Percentiles rank a stretch among this genome's conserved stretches.
These are phyloP conservation scores for Dentipellis sp. DNA, from an alignment of 768 basidiomycete species.

Conservation along the genomic window DNA sequence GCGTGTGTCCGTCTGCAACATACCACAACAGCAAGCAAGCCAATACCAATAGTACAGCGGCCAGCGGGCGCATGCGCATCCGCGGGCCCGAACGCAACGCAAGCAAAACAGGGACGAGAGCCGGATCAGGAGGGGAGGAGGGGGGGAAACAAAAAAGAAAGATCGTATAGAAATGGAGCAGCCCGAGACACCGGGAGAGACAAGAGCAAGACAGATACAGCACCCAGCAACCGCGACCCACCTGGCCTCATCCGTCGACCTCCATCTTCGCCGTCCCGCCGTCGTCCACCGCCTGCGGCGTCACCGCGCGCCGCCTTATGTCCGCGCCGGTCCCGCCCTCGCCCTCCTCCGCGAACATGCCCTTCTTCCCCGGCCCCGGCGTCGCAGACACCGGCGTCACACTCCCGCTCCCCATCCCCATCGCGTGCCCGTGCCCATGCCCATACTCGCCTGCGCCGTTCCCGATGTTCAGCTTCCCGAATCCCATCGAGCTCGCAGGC, in stretches of 20 bases:
- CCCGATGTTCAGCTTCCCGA: conserved; percentile 9
- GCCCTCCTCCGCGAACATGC: conserved; percentile 15
- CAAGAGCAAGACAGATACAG: background rate
- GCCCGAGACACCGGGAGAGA: background rate
- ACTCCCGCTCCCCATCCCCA: background rate
- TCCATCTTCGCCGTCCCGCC: background rate
- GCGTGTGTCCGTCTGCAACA: no score
- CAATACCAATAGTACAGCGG: no score
- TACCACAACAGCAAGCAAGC: no score
- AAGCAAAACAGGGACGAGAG: background rate
- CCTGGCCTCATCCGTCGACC: background rate
- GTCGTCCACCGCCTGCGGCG: background rate
- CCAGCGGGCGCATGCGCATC: no score
- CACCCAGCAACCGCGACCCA: background rate
- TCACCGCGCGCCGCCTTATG: background rate
- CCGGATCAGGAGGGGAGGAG: background rate
- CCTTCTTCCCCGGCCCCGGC: conserved; percentile 12
- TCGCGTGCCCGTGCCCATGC: background rate
- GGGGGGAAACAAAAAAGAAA: background rate
- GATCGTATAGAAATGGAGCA: background rate
- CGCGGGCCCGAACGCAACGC: no score
- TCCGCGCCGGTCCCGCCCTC: background rate
- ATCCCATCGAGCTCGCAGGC: background rate
- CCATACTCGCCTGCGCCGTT: background rate
- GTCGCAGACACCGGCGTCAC: background rate